Conservation (phyloP, 1,284 basidiomycete genomes). For the Cryptococcus amylolentus region DNA sequence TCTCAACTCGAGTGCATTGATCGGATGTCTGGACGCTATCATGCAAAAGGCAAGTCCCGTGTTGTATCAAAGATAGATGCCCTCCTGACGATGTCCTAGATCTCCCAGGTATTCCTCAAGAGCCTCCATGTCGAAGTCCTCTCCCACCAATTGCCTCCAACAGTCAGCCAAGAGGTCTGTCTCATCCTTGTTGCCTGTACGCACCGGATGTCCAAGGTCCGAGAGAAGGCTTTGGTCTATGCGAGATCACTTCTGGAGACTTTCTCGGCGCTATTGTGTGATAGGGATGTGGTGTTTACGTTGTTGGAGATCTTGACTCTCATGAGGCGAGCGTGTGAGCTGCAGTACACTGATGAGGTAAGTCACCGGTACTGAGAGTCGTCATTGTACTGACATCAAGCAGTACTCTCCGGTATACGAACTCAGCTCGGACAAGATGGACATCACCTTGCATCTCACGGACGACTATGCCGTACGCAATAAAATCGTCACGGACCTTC, state of each 20-base stretch:
- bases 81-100: conserved; percentile 28
- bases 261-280: conserved; percentile 92
- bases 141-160: conserved; percentile 72
- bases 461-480: conserved; percentile 85
- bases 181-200: conserved; percentile 74
- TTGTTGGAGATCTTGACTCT: conserved; percentile 90
- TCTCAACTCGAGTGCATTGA: conserved; percentile 65
- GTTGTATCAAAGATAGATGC: no score
- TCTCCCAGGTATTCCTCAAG: conserved; percentile 55
- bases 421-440: conserved; percentile 72
- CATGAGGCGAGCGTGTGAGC: conserved; percentile 80
- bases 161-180: conserved; percentile 70
- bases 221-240: conserved; percentile 77
- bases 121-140: conserved; percentile 70
- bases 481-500: conserved; percentile 72
- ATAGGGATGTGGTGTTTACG: conserved; percentile 77
- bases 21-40: conserved; percentile 75
- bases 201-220: conserved; percentile 75
- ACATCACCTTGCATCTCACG: conserved; percentile 73
- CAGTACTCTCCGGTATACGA: conserved; percentile 85
- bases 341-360: conserved; percentile 88
- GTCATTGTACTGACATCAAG: background rate
- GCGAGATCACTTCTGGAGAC: conserved; percentile 82
- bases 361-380: conserved; percentile 15
- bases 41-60: conserved; percentile 67